A percentile compares a stretch with the other conserved stretches of the same genome.
These are phyloP conservation scores for Millerago galiae DNA, from an alignment of 805 yeast genomes.

Conservation along the genomic window DNA sequence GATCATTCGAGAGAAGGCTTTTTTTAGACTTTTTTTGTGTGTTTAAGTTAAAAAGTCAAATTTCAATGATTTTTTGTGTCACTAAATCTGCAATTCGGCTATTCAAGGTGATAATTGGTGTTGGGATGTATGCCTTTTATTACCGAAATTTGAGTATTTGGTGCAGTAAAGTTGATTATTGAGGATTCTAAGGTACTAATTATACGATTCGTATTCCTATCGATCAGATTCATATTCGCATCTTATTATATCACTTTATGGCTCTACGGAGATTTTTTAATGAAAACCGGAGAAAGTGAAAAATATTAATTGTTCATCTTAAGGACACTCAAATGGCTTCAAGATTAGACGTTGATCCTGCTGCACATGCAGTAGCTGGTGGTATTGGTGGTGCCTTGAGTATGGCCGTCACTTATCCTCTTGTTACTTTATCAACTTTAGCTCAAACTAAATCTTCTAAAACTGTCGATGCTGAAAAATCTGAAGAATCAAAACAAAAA, in stretches of 20 bases:
- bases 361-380: constrained; percentile 88
- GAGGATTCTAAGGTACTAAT: no score
- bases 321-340: constrained; percentile 12
- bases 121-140: no score
- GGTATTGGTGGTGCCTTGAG: constrained; percentile 90
- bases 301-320: no score
- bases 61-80: no score
- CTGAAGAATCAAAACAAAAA: constrained; percentile 7
- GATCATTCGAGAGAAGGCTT: no score
- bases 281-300: not conserved
- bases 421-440: constrained; percentile 78
- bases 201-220: not conserved
- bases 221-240: no score
- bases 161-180: no score
- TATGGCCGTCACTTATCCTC: constrained; percentile 83
- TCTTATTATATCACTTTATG: no score
- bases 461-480: constrained; percentile 5
- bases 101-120: no score
- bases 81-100: not conserved
- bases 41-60: not conserved
- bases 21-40: no score
- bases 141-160: no score
- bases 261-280: no score
- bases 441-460: constrained; percentile 62
- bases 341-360: constrained; percentile 23